Percentiles rank a stretch among this genome's conserved stretches.
phyloP scores from a whole-genome alignment of 495 filamentous ascomycete species.

The Annulohypoxylon stygium region DNA sequence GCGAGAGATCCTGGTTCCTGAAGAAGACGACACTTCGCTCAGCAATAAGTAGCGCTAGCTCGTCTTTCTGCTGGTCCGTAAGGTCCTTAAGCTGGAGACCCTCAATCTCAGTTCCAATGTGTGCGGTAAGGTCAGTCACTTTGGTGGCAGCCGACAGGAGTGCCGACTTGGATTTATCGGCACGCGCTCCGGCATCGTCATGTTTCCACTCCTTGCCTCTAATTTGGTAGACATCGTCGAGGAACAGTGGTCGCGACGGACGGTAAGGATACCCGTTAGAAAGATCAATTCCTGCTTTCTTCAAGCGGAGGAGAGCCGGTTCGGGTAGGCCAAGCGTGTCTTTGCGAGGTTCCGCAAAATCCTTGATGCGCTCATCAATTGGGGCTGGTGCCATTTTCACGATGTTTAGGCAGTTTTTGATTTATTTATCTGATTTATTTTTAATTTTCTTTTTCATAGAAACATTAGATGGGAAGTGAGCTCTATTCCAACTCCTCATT shows the following conservation, averaged over 20 bases:
- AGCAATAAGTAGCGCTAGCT: slow-evolving; percentile 77
- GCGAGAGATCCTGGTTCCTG: slow-evolving; percentile 76
- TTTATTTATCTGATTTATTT: slow-evolving; percentile 4
- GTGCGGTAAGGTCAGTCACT: slow-evolving; percentile 72
- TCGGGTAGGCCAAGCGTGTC: slow-evolving; percentile 71
- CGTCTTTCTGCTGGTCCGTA: slow-evolving; percentile 75
- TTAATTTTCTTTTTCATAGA: background rate
- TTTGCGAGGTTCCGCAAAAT: slow-evolving; percentile 71
- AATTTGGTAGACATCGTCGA: slow-evolving; percentile 75
- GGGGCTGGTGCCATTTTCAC: slow-evolving; percentile 59
- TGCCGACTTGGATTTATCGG: slow-evolving; percentile 75
- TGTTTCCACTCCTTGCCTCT: slow-evolving; percentile 69
- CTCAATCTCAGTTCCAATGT: slow-evolving; percentile 80
- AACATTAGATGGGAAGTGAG: background rate
- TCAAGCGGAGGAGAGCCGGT: slow-evolving; percentile 66
- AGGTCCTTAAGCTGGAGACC: slow-evolving; percentile 77
- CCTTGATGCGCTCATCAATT: slow-evolving; percentile 70
- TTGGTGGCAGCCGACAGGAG: slow-evolving; percentile 74
- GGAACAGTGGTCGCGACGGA: slow-evolving; percentile 71
- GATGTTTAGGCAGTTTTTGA: slow-evolving; percentile 6
- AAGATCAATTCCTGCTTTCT: slow-evolving; percentile 74
- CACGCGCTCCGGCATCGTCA: slow-evolving; percentile 72
- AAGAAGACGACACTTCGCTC: slow-evolving; percentile 83
- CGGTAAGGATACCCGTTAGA: slow-evolving; percentile 76
- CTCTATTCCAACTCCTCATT: background rate